Base-by-base conservation (phyloP, 1,284 basidiomycete species). In the Schizophyllum commune region DNA sequence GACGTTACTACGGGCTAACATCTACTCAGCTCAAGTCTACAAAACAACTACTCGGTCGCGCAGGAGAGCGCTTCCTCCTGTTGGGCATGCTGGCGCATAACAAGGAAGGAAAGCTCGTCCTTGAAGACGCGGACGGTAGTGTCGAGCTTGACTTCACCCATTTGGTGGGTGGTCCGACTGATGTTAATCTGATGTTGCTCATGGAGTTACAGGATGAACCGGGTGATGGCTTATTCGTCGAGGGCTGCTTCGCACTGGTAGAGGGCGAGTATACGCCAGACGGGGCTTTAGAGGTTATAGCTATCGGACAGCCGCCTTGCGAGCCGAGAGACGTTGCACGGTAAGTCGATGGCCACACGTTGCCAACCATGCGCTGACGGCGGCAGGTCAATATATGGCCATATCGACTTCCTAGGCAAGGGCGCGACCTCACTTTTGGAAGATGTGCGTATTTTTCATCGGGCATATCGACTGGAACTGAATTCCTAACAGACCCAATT, bases 221-320 rank as follows among this genome's bases (percentile, higher is more conserved):
- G 5, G 94, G 95, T 55, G 96, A 98, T 72, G 97, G 97, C 0
- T 75, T 99, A 15, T 99, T 98, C 70, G 98, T 96, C 0, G 96
- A 99, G 73, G 97, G 97, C 0, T 94, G 90, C 63, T 91, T 98
- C 74, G 93, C 95, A 1, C 82, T 99, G 8, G 87, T 98, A 0
- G 97, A 99, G 74, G 97, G 97, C 34, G 93, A 96, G 69, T 99
- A 98, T 71, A 98, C 93, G 0, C 87, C 94, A 63, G 93, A 98
- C 32, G 92, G 91, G 58, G 91, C 84, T 0, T 80, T 99, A 60
- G 82, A 89, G 62, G 94, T 98, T 6, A 85, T 94, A 65, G 97
- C 96, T 7, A 91, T 99, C 66, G 96, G 97, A 1, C 96, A 99
- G 74, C 97, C 97, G 1, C 97, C 97, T 21, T 96, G 94, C 69